Evolutionary conservation across 371 early-diverging fungal genomes (phyloP).

Genomic region (Funneliformis caledonium): DNA sequence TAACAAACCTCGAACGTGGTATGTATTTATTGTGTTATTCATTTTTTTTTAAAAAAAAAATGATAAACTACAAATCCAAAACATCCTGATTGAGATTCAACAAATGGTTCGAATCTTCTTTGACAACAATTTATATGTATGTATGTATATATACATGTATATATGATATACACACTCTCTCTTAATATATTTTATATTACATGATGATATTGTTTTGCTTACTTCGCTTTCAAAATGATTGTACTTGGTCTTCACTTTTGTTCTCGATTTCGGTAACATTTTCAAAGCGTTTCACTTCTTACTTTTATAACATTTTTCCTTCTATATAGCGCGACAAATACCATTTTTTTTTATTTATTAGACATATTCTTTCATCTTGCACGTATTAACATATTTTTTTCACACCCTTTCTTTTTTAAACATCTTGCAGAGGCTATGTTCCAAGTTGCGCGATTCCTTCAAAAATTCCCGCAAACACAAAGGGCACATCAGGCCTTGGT

Average conservation of each 20-base stretch:
- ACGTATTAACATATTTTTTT: constrained; percentile 1
- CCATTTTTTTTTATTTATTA: neutral
- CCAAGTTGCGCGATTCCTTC: neutral
- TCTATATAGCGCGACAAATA: neutral
- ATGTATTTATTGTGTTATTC: neutral
- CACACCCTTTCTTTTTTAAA: neutral
- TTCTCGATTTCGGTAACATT: neutral
- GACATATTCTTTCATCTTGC: neutral
- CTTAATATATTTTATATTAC: neutral
- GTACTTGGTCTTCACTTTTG: neutral
- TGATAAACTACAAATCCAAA: neutral
- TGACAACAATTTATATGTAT: neutral
- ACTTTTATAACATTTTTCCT: neutral
- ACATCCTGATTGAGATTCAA: neutral
- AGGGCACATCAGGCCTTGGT: neutral
- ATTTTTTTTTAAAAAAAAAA: neutral
- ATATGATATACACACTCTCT: neutral
- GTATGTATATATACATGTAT: neutral
- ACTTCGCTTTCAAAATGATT: neutral
- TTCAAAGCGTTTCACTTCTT: neutral
- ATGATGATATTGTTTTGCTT: neutral
- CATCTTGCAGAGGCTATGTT: neutral
- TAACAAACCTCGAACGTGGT: neutral
- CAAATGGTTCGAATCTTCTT: neutral
- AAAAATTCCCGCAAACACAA: constrained; percentile 3